These are phyloP conservation scores for Trypanosoma avium DNA, from an alignment of 208 protist genomes.

Conservation along the genomic window DNA sequence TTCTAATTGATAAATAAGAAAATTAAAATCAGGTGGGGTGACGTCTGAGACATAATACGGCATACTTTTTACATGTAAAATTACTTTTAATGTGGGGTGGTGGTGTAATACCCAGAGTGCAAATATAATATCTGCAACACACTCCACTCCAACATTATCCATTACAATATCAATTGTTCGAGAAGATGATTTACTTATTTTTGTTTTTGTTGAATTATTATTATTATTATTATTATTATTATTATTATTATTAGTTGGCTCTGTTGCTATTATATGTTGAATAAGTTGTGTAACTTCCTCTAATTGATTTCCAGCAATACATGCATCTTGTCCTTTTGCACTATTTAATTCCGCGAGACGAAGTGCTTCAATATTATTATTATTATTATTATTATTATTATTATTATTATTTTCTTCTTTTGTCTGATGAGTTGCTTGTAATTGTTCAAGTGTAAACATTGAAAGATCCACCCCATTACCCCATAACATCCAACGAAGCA, in stretches of 20 bases:
- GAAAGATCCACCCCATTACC: slow-evolving; percentile 85
- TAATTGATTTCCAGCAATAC: slow-evolving; percentile 71
- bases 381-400: background rate
- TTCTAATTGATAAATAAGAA: slow-evolving; percentile 51
- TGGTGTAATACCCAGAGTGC: slow-evolving; percentile 73
- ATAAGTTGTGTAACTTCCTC: slow-evolving; percentile 40
- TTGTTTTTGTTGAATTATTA: too few species aligned
- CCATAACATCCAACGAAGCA: slow-evolving; percentile 88
- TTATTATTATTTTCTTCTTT: background rate
- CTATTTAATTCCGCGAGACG: slow-evolving; percentile 39
- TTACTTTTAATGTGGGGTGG: slow-evolving; percentile 35
- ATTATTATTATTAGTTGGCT: slow-evolving; percentile 11
- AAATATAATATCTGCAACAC: slow-evolving; percentile 73
- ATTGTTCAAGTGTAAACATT: slow-evolving; percentile 87
- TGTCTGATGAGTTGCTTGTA: slow-evolving; percentile 24
- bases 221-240: slow-evolving; percentile 6
- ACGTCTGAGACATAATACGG: slow-evolving; percentile 92
- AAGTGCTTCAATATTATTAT: slow-evolving; percentile 18
- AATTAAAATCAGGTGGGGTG: slow-evolving; percentile 71
- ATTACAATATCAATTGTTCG: slow-evolving; percentile 78
- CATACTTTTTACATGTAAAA: slow-evolving; percentile 84
- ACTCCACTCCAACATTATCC: slow-evolving; percentile 89
- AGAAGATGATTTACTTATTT: background rate
- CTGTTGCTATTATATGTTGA: slow-evolving; percentile 26
- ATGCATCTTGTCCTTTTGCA: slow-evolving; percentile 38